phyloP scores from a whole-genome alignment of 1,284 basidiomycete genomes.

The Papiliotrema terrestris region DNA sequence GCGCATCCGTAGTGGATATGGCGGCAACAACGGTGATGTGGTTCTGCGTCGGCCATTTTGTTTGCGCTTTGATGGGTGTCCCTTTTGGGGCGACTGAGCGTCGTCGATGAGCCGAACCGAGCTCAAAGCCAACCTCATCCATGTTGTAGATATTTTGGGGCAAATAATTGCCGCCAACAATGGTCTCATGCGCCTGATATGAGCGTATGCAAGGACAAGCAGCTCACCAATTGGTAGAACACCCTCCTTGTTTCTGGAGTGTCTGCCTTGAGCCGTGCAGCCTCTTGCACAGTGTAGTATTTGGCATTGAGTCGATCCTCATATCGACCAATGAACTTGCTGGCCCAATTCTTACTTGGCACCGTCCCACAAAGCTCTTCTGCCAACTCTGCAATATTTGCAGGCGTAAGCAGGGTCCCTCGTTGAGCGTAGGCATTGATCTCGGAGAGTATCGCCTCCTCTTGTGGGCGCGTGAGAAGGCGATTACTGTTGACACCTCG shows the following conservation, averaged over 20 bases:
- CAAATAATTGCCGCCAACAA: background rate
- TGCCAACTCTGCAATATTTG: constrained; percentile 7
- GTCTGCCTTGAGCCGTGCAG: constrained; percentile 7
- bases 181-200: constrained; percentile 4
- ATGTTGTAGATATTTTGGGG: constrained; percentile 12
- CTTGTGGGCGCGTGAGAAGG: constrained; percentile 1
- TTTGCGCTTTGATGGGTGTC: background rate
- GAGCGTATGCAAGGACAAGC: no score
- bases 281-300: constrained; percentile 4
- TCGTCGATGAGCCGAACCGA: background rate
- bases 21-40: constrained; percentile 12
- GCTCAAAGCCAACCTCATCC: constrained; percentile 10
- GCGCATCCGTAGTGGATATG: constrained; percentile 3
- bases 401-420: constrained; percentile 13
- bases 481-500: background rate
- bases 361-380: background rate
- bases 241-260: constrained; percentile 2
- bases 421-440: constrained; percentile 9
- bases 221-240: background rate
- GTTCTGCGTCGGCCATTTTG: background rate
- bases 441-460: constrained; percentile 2
- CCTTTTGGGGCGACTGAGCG: constrained; percentile 1
- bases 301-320: background rate
- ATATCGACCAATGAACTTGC: constrained; percentile 5
- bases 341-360: constrained; percentile 6